Percentiles rank a stretch among this genome's conserved stretches.
Conservation (phyloP, 257 asterid species). For the Solanum raphanifolium region DNA sequence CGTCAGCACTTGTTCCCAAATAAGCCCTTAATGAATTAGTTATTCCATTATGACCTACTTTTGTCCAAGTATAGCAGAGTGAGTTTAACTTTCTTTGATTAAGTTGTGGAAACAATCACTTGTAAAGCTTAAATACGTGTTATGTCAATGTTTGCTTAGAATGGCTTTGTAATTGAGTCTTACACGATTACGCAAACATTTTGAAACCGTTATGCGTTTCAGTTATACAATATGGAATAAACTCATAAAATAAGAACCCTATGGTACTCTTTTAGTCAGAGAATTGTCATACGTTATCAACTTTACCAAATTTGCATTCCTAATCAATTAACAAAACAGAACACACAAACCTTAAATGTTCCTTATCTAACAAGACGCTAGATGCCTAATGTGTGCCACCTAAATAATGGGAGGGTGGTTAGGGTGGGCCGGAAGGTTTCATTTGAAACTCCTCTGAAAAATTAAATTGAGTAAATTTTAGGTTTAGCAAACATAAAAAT, state of each 20-base stretch:
- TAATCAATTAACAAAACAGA: not conserved
- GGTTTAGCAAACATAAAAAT: too few species aligned
- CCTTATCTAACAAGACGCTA: not conserved
- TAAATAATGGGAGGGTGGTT: not conserved
- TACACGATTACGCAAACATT: not conserved
- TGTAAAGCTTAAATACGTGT: not conserved
- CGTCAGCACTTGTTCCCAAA: too few species aligned
- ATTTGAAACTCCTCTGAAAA: fast-evolving
- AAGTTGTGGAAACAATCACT: not conserved
- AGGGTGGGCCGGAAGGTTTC: not conserved
- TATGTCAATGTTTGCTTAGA: not conserved
- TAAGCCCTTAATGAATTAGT: not conserved
- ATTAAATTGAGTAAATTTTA: too few species aligned
- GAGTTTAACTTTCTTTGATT: not conserved
- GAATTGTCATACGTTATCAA: not conserved
- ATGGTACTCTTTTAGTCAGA: not conserved
- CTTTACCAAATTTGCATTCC: not conserved
- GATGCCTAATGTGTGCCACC: not conserved
- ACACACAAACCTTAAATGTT: not conserved
- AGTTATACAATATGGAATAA: not conserved
- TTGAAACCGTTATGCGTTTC: not conserved
- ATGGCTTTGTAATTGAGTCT: not conserved
- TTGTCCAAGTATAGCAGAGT: not conserved
- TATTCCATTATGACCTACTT: not conserved
- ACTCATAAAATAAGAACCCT: not conserved